Conservation (phyloP, 805 yeast genomes). For the Priceomyces melissophilus region DNA sequence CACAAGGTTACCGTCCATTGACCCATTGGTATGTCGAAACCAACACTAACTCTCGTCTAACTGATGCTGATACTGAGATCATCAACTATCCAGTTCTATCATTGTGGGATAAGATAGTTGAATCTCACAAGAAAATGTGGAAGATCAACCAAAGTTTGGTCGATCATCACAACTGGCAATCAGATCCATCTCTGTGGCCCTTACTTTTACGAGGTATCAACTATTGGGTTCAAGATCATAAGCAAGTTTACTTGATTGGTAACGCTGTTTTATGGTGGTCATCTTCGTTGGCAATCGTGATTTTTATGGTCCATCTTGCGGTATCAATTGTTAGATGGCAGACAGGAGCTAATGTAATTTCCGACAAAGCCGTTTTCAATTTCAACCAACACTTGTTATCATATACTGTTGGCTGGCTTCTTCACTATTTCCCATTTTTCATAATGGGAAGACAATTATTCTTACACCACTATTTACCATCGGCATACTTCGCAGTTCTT, state of each 20-base stretch:
- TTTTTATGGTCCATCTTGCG: slow-evolving; percentile 48
- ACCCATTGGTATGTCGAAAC: slow-evolving; percentile 74
- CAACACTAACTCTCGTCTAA: slow-evolving; percentile 52
- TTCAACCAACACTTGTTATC: slow-evolving; percentile 62
- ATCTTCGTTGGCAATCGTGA: slow-evolving; percentile 48
- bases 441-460: slow-evolving; percentile 92
- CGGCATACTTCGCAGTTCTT: slow-evolving; percentile 81
- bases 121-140: slow-evolving; percentile 76
- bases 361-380: slow-evolving; percentile 55
- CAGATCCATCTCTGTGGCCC: slow-evolving; percentile 74
- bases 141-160: slow-evolving; percentile 66
- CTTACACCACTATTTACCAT: slow-evolving; percentile 90
- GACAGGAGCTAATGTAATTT: slow-evolving; percentile 40
- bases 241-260: slow-evolving; percentile 69
- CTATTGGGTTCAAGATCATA: slow-evolving; percentile 65
- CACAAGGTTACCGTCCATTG: slow-evolving; percentile 59
- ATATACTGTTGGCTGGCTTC: slow-evolving; percentile 64
- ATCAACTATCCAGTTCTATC: slow-evolving; percentile 50
- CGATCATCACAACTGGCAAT: slow-evolving; percentile 67
- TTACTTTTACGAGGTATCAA: slow-evolving; percentile 72
- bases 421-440: slow-evolving; percentile 73
- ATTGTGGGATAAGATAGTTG: slow-evolving; percentile 59
- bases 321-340: slow-evolving; percentile 61
- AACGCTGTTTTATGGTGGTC: slow-evolving; percentile 82
- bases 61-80: slow-evolving; percentile 17